Percentiles rank a stretch among this genome's conserved stretches.
Evolutionary conservation across 805 yeast genomes (phyloP).

Genomic region (Ogataea ganodermae): DNA sequence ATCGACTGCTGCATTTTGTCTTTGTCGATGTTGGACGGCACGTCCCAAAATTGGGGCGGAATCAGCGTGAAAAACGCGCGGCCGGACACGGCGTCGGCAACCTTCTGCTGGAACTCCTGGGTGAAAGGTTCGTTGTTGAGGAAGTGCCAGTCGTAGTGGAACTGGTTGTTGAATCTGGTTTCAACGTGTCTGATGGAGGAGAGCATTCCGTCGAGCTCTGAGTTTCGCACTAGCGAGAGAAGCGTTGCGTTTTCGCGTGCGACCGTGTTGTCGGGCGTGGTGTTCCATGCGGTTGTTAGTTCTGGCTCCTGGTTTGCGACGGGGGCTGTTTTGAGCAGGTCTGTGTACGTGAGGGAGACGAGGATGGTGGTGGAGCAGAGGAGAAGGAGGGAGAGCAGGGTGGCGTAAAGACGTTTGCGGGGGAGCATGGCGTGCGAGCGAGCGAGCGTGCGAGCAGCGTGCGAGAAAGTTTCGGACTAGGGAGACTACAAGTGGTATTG

Average conservation of each 20-base stretch:
- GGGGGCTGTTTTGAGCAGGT: neutral
- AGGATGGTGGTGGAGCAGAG: neutral
- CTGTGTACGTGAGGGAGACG: neutral
- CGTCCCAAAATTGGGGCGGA: constrained; percentile 48
- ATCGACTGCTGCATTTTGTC: constrained; percentile 33
- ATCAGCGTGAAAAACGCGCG: constrained; percentile 43
- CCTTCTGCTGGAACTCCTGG: constrained; percentile 37
- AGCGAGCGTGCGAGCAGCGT: too few species aligned
- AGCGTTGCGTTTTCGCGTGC: constrained; percentile 61
- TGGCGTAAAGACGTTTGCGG: too few species aligned
- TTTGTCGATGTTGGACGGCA: constrained; percentile 46
- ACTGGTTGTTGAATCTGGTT: constrained; percentile 40
- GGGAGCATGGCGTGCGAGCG: too few species aligned
- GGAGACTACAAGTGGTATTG: too few species aligned
- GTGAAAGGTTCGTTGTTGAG: constrained; percentile 49
- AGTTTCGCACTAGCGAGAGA: constrained; percentile 45
- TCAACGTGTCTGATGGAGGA: constrained; percentile 40
- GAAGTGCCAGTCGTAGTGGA: constrained; percentile 47
- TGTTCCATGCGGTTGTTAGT: too few species aligned
- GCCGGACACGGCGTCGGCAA: constrained; percentile 38
- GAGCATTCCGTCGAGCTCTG: constrained; percentile 39
- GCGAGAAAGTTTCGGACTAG: too few species aligned
- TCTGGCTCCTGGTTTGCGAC: too few species aligned
- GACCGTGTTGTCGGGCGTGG: neutral
- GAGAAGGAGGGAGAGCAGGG: neutral